Evolutionary conservation across 2,329 filamentous ascomycete species (phyloP), one percentile per base, ranked within the genome.

Genomic region (Clonostachys rhizophaga): DNA sequence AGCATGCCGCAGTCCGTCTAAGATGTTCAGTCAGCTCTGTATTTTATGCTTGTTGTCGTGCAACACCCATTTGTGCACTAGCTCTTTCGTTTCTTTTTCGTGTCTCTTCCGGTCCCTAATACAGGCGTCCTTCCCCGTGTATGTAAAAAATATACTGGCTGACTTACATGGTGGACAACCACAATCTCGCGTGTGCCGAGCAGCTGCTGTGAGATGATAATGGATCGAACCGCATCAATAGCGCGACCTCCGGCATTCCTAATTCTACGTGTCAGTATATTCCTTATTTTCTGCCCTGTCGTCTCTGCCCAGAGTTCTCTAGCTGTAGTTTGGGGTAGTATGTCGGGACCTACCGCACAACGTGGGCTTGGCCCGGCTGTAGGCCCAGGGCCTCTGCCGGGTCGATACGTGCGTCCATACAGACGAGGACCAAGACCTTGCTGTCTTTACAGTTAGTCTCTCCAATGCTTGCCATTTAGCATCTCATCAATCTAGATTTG

Each of bases 381-480:
- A 91, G 84, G 9, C 84, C 85, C 46, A 90, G 85, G 2, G 86
- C 85, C 13, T 77, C 70, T 5, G 81, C 76, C 0, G 88, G 82
- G 56, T 92, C 76, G 55, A 84, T 71, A 44, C 88, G 81, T 6
- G 89, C 86, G 58, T 94, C 88, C 87, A 94, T 94, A 66, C 89
- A 94, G 1, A 87, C 88, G 41, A 92, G 75, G 30, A 64, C 54
- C 6, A 57, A 54, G 8, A 67, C 60, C 40, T 67, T 67, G 46
- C 65, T 52, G 37, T 50, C 47, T 4, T 24, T 30, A 10, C 9
- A 30, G 24, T 30, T 30, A 30, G 24, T 10, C 24, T 30, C 24
- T 30, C 24, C 8, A 3, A 10, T 30, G 24, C 24, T 30, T 30
- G 9, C 24, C 8, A 30, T 9, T 30, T 30, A 30, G 9, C 24